Conservation (phyloP, 768 basidiomycete species). For the Suillus decipiens region DNA sequence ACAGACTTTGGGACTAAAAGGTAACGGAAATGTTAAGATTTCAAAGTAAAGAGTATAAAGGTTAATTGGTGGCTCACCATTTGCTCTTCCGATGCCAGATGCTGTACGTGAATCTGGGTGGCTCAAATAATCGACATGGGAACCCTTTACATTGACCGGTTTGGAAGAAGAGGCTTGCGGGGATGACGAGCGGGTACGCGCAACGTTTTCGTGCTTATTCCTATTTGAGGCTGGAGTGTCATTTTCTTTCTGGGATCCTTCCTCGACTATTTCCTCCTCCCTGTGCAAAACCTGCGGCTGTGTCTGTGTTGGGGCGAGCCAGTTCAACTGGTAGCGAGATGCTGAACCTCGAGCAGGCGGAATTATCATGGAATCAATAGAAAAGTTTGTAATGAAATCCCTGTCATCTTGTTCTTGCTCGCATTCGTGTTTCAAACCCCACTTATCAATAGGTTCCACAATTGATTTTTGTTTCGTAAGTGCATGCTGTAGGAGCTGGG, state of each 20-base stretch:
- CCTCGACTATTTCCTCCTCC: constrained; percentile 30
- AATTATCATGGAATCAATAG: constrained; percentile 43
- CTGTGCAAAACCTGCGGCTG: constrained; percentile 24
- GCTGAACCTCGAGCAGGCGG: constrained; percentile 33
- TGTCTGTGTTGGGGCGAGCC: constrained; percentile 54
- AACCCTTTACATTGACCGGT: constrained; percentile 23
- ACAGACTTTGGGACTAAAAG: constrained; percentile 30
- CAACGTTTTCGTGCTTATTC: constrained; percentile 18
- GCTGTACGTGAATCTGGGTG: constrained; percentile 28
- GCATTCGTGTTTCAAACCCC: constrained; percentile 19
- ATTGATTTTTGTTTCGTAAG: constrained; percentile 31
- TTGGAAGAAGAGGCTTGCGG: constrained; percentile 29
- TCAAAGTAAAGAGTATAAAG: constrained; percentile 21
- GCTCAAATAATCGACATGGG: constrained; percentile 28
- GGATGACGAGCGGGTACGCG: constrained; percentile 20
- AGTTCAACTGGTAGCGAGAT: constrained; percentile 59
- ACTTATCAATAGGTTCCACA: constrained; percentile 16
- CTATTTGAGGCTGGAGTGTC: constrained; percentile 25
- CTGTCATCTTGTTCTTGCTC: constrained; percentile 23
- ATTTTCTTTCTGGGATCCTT: constrained; percentile 59
- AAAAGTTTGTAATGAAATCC: constrained; percentile 36
- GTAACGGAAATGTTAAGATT: constrained; percentile 29
- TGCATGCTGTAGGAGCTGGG: constrained; percentile 51
- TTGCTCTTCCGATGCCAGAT: constrained; percentile 30
- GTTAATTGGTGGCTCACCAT: constrained; percentile 31